These are phyloP conservation scores for Sporothrix pseudoabietina DNA, from an alignment of 2,329 filamentous ascomycete species.

Conservation along the genomic window DNA sequence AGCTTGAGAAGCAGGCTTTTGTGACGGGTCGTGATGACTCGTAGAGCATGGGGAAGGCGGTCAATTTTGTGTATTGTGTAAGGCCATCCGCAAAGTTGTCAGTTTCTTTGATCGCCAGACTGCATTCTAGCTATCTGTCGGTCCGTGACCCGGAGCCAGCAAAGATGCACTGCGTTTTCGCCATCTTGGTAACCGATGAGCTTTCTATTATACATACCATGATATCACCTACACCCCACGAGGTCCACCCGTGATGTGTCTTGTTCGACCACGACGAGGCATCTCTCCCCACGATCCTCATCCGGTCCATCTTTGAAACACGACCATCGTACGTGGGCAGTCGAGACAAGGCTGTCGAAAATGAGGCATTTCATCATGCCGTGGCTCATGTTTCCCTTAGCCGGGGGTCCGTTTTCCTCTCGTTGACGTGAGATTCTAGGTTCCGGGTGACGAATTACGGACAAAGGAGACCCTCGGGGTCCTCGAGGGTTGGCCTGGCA, in stretches of 20 bases:
- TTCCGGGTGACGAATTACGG: neutral
- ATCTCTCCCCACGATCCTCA: neutral
- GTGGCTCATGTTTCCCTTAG: neutral
- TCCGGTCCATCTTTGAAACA: neutral
- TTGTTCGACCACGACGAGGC: neutral
- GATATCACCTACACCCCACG: constrained; percentile 7
- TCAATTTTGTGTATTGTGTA: neutral
- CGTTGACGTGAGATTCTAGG: neutral
- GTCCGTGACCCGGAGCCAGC: neutral
- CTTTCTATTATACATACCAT: constrained; percentile 11
- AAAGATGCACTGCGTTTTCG: neutral
- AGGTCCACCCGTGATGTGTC: constrained; percentile 7
- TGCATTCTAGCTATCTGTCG: neutral
- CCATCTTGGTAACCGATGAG: constrained; percentile 9
- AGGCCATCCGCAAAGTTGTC: neutral
- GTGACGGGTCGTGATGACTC: neutral
- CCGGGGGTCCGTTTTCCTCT: neutral
- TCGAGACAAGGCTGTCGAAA: neutral
- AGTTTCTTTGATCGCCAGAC: neutral
- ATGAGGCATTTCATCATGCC: constrained; percentile 4
- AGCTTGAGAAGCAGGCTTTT: neutral
- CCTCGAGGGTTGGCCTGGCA: neutral
- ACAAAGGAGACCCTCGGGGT: too few relatives aligned
- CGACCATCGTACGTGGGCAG: neutral
- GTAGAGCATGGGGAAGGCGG: neutral